Evolutionary conservation across 768 basidiomycete species (phyloP), one percentile per base, ranked within the genome.

Genomic region (Boletellus ananas): DNA sequence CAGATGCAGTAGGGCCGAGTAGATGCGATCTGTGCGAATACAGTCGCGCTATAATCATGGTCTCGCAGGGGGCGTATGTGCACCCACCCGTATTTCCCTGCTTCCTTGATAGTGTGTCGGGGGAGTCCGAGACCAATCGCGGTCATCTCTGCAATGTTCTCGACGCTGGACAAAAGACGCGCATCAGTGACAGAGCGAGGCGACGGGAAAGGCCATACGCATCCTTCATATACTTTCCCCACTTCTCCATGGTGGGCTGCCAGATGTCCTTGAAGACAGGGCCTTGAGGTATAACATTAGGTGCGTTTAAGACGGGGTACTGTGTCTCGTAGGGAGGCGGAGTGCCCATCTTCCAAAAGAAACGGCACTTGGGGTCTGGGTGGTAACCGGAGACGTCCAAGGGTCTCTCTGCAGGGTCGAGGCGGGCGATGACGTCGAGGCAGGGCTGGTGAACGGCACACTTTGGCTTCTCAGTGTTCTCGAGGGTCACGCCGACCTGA

Each of bases 311-410:
- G 0, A 72, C 77, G 0, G 91, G 90, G 63, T 85, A 96, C 45
- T 77, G 73, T 0, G 90, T 90, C 58, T 84, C 71, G 56, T 92
- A 91, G 4, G 90, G 88, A 1, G 88, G 87, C 13, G 69, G 70
- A 50, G 80, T 77, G 54, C 76, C 75, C 89, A 92, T 90, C 61
- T 77, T 87, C 84, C 87, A 92, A 71, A 93, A 93, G 74, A 92
- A 96, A 54, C 94, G 79, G 65, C 91, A 95, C 68, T 98, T 98
- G 0, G 94, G 94, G 67, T 98, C 94, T 1, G 92, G 90, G 7
- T 79, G 76, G 55, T 90, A 87, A 6, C 76, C 85, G 23, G 76
- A 74, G 49, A 90, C 84, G 66, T 98, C 94, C 44, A 98, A 68
- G 7, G 94, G 94, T 27, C 94, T 71, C 61, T 98, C 90, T 0